A percentile compares a stretch with the other conserved stretches of the same genome.
Conservation (phyloP, 2,329 filamentous ascomycete species). For the Botrytis fragariae region DNA sequence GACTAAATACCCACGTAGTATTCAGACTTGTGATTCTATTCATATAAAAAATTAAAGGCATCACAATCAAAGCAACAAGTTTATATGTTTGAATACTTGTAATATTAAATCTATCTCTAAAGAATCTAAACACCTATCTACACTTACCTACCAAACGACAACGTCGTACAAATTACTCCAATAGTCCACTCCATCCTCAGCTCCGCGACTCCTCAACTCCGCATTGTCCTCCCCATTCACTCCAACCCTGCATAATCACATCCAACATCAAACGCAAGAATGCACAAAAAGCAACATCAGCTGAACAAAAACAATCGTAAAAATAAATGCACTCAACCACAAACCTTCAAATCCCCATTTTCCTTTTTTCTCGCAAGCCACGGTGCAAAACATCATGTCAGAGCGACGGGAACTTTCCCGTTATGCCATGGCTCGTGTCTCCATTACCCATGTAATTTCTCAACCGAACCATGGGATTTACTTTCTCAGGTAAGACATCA, state of each 20-base stretch:
- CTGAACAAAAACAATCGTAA: background rate
- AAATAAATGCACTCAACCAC: background rate
- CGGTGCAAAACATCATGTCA: background rate
- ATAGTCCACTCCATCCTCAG: background rate
- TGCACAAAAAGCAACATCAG: background rate
- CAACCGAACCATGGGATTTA: slow-evolving; percentile 5
- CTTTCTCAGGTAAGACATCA: background rate
- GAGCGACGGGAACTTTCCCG: slow-evolving; percentile 1
- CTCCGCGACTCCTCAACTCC: background rate
- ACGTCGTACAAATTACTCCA: background rate
- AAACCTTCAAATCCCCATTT: background rate
- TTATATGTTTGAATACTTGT: background rate
- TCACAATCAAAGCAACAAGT: background rate
- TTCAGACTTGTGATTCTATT: background rate
- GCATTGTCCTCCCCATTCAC: background rate
- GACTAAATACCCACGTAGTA: background rate
- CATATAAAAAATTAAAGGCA: background rate
- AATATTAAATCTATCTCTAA: background rate
- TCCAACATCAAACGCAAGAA: background rate
- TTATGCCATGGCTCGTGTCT: background rate
- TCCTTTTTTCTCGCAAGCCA: background rate
- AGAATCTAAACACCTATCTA: background rate
- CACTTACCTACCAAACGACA: background rate
- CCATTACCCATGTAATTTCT: background rate
- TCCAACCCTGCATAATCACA: background rate